Base-by-base conservation (phyloP, 805 yeast species). In the Myxozyma neotropica region DNA sequence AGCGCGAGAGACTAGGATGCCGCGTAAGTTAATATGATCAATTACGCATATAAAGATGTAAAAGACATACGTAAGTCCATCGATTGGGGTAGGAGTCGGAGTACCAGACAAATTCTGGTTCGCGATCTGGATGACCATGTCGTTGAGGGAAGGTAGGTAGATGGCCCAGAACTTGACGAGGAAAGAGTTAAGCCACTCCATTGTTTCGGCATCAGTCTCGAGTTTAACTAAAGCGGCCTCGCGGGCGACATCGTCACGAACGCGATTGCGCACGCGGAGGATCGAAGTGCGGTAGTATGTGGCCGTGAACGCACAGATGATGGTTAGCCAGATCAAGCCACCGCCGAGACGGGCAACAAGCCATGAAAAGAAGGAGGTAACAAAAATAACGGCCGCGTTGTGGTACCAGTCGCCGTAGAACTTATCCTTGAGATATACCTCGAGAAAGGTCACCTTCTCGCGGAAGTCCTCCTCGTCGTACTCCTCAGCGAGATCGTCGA, bases 321-420 rank as follows among this genome's bases (percentile, higher is more conserved):
- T 79, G 70, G 90, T 88, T 44, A 90, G 83, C 55, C 96, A 89
- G 8, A 94, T 94, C 55, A 92, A 69, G 5, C 91, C 83, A 67
- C 92, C 86, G 48, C 83, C 79, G 64, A 88, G 81, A 74, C 86
- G 82, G 8, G 98, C 99, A 42, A 89, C 68, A 2, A 86, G 66
- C 85, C 93, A 92, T 3, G 96, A 88, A 15, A 87, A 71, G 13
- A 88, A 71, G 0, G 88, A 91, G 5, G 87, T 90, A 23, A 81
- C 72, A 31, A 87, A 77, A 58, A 90, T 76, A 38, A 85, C 79
- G 0, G 83, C 96, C n/a, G 86, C 85, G 53, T 87, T 86, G 73
- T 94, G 98, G 71, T 87, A 94, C 99, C 99, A 94, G 71, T 94
- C 98, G 54, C 99, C 99, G 68, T 88, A 89, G 15, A 83, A 81